phyloP scores from a whole-genome alignment of 1,139 yeast genomes.

The Candida sojae region DNA sequence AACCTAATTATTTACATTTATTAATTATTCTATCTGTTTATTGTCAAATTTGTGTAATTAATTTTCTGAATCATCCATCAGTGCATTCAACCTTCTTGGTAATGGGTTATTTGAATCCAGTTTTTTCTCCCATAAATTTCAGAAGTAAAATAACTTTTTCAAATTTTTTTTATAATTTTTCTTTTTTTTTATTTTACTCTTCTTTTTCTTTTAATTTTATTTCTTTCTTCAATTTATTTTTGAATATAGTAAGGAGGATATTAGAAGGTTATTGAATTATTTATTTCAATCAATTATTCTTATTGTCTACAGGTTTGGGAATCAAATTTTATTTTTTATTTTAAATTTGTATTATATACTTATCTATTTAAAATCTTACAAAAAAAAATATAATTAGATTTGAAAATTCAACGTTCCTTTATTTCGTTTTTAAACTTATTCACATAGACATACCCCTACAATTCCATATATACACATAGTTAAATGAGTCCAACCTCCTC shows the following conservation, averaged over 20 bases:
- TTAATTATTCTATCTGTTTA: background rate
- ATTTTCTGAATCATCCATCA: too few relatives aligned
- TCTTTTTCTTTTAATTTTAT: background rate
- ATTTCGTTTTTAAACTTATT: background rate
- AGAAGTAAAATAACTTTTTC: background rate
- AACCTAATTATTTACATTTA: background rate
- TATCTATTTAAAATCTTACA: too few relatives aligned
- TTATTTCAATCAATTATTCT: background rate
- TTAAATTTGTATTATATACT: background rate
- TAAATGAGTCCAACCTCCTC: conserved; percentile 15
- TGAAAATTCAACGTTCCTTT: background rate
- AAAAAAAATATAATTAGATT: background rate
- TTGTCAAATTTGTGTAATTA: background rate
- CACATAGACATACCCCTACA: background rate
- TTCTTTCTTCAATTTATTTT: background rate
- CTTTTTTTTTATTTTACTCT: background rate
- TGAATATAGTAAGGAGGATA: background rate
- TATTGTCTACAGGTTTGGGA: background rate
- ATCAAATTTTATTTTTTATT: too few relatives aligned
- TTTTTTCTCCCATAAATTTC: background rate
- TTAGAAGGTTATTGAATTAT: background rate
- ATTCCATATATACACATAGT: background rate
- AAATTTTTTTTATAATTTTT: background rate
- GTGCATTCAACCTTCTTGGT: background rate
- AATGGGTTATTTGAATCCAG: background rate